phyloP scores from a whole-genome alignment of 2,329 filamentous ascomycete species.

The Dactylellina drechsleri region DNA sequence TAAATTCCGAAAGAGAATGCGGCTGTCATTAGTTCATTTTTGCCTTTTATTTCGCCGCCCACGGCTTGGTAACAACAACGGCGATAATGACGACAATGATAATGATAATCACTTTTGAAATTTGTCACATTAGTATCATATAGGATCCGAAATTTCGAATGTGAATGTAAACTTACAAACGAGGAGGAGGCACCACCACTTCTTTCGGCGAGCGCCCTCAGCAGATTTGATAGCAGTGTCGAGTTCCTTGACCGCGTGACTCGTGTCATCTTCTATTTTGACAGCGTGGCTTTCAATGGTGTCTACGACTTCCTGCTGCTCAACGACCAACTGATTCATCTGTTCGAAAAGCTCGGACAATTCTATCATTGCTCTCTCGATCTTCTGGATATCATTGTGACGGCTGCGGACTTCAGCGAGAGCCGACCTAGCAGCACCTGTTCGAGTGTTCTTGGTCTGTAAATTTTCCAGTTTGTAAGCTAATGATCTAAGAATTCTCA shows the following conservation, averaged over 20 bases:
- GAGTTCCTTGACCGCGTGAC: slow-evolving; percentile 78
- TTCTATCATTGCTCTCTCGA: slow-evolving; percentile 88
- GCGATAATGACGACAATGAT: slow-evolving; percentile 55
- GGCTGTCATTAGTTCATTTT: slow-evolving; percentile 15
- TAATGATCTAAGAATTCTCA: not conserved
- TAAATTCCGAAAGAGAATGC: not conserved
- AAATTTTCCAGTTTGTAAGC: slow-evolving; percentile 9
- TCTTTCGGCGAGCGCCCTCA: slow-evolving; percentile 75
- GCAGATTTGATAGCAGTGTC: slow-evolving; percentile 75
- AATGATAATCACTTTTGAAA: slow-evolving; percentile 56
- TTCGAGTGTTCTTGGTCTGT: slow-evolving; percentile 69
- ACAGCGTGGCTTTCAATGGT: slow-evolving; percentile 88
- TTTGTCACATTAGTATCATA: slow-evolving; percentile 4
- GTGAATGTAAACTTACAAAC: slow-evolving; percentile 32
- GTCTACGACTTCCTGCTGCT: slow-evolving; percentile 82
- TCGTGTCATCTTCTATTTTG: slow-evolving; percentile 83
- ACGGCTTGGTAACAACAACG: slow-evolving; percentile 54
- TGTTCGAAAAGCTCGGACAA: slow-evolving; percentile 88
- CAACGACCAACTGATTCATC: slow-evolving; percentile 82
- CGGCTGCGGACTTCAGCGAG: slow-evolving; percentile 82
- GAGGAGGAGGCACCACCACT: slow-evolving; percentile 68
- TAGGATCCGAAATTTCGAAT: slow-evolving; percentile 8
- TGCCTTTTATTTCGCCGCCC: slow-evolving; percentile 47
- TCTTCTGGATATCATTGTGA: slow-evolving; percentile 88
- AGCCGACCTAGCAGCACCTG: slow-evolving; percentile 79